phyloP scores from a whole-genome alignment of 2,329 filamentous ascomycete species.

The Pochonia chlamydosporia region DNA sequence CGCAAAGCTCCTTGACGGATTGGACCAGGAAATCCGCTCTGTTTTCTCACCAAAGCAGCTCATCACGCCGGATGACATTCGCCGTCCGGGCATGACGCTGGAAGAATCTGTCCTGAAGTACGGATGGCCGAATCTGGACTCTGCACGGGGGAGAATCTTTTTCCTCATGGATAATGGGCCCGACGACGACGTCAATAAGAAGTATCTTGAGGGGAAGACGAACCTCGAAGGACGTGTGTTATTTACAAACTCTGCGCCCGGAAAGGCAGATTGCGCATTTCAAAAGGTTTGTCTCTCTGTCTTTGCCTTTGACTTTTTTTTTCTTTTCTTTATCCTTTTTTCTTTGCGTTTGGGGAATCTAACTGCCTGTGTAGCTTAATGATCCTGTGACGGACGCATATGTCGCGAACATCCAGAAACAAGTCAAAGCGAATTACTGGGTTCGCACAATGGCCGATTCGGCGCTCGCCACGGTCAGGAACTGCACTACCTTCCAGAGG shows the following conservation, averaged over 20 bases:
- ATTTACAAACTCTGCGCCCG: constrained; percentile 42
- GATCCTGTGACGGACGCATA: constrained; percentile 29
- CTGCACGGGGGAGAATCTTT: constrained; percentile 37
- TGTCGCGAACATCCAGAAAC: constrained; percentile 32
- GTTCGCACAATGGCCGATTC: constrained; percentile 43
- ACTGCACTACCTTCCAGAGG: constrained; percentile 29
- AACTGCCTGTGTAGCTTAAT: constrained; percentile 36
- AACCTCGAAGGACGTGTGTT: constrained; percentile 37
- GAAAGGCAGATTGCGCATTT: constrained; percentile 38
- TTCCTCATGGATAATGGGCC: constrained; percentile 47
- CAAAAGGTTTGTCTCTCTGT: constrained; percentile 26
- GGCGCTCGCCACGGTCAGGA: constrained; percentile 34
- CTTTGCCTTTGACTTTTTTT: neutral
- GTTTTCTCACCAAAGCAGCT: constrained; percentile 34
- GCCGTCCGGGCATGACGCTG: constrained; percentile 32
- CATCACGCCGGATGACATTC: constrained; percentile 41
- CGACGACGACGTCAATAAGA: constrained; percentile 27
- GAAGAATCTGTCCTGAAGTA: constrained; percentile 37
- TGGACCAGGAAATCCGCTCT: constrained; percentile 41
- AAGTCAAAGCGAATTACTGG: constrained; percentile 41
- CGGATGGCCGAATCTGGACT: constrained; percentile 42
- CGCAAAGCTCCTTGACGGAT: constrained; percentile 29
- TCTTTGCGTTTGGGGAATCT: neutral
- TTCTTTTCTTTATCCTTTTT: neutral
- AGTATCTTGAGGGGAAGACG: constrained; percentile 28